phyloP scores from a whole-genome alignment of 306 rosid species.

The Arachis hypogaea region DNA sequence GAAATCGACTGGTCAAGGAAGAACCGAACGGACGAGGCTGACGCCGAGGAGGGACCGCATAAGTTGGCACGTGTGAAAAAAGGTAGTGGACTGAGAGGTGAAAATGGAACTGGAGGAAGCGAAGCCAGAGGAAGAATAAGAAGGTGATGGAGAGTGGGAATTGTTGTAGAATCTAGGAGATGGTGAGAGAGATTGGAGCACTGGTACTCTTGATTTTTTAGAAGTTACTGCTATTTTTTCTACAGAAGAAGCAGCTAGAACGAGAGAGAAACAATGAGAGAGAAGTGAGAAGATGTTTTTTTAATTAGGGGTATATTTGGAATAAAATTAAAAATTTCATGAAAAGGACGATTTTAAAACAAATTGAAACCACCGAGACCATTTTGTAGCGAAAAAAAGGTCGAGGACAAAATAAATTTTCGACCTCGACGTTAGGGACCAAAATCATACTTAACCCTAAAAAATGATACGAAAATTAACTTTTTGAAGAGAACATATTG shows the following conservation, averaged over 20 bases:
- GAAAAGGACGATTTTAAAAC: not conserved
- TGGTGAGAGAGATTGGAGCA: constrained; percentile 59
- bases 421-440: too few species aligned
- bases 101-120: constrained; percentile 73
- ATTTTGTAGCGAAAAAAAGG: too few species aligned
- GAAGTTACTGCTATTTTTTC: constrained; percentile 65
- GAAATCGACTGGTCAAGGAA: constrained; percentile 73
- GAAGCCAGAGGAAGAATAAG: constrained; percentile 58
- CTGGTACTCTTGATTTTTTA: constrained; percentile 64
- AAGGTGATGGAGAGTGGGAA: constrained; percentile 31
- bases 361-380: too few species aligned
- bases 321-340: too few species aligned
- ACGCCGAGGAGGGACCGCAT: constrained; percentile 23
- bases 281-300: not conserved
- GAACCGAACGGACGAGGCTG: constrained; percentile 58
- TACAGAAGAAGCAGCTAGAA: not conserved
- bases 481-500: too few species aligned
- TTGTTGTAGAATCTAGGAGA: constrained; percentile 56
- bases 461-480: too few species aligned
- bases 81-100: constrained; percentile 59
- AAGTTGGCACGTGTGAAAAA: constrained; percentile 69
- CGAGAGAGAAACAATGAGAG: not conserved
- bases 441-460: too few species aligned
- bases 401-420: too few species aligned
- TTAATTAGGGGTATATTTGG: not conserved